Evolutionary conservation across 805 yeast species (phyloP), one percentile per base, ranked within the genome.

Genomic region (Myxozyma geophila): DNA sequence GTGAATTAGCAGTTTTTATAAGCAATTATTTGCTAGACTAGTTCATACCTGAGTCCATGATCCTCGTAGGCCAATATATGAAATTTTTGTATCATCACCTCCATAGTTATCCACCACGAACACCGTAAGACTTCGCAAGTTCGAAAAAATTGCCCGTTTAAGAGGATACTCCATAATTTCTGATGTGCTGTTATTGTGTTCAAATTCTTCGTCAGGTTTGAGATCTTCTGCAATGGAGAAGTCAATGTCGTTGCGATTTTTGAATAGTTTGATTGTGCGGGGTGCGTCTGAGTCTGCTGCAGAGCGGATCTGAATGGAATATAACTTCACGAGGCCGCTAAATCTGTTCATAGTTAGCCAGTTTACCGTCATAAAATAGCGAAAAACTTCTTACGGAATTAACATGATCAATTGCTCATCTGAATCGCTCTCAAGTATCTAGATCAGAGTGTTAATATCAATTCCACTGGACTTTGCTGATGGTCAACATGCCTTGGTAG

Each of bases 31-130:
- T 2, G n/a, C 7, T 23, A 19, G 4, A 54, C 49, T 70, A 63
- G 28, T 57, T 23, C 59, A 74, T 77, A 37, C 61, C 56, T 64
- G 58, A 19, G 54, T 66, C 66, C 68, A 67, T 41, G 59, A 63
- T 15, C 98, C 98, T 52, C 97, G 79, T 33, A 93, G 74, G 62
- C 96, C 98, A 50, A 92, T 76, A 69, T 86, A 88, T 69, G 86
- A 86, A 1, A 92, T 59, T 59, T 80, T 82, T 5, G 87, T 80
- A 28, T 80, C 77, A 50, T 84, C 88, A 7, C 78, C 85, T 2
- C 83, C 83, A 79, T 89, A 85, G 64, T 88, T 87, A 67, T 84
- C 81, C 64, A 87, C 85, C 41, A 92, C 75, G 70, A 88, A 89
- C 1, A 93, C 43, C 0, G 95, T 83, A 64, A 93, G 71, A 7